These are phyloP conservation scores for Pholiota adiposa DNA, from an alignment of 1,284 basidiomycete genomes.

Conservation along the genomic window DNA sequence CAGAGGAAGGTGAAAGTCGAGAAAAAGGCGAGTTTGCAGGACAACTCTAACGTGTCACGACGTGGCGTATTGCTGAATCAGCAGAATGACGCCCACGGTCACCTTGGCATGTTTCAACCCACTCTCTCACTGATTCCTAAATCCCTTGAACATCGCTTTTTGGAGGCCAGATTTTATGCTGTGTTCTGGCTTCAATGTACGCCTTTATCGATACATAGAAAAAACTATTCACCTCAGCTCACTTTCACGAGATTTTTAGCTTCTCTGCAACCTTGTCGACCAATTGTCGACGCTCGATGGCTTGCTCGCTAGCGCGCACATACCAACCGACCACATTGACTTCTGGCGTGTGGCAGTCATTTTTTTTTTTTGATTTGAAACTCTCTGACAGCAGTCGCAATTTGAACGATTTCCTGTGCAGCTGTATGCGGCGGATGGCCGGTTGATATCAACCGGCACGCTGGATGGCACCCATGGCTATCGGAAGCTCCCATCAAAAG, in stretches of 20 bases:
- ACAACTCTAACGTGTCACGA: slow-evolving; percentile 44
- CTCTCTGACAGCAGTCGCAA: not conserved
- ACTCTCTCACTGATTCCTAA: not conserved
- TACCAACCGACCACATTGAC: not conserved
- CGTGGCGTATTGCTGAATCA: slow-evolving; percentile 44
- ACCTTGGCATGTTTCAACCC: slow-evolving; percentile 6
- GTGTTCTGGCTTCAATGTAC: too few species aligned
- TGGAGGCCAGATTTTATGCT: not conserved
- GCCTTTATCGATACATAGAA: too few species aligned
- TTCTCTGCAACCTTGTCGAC: too few species aligned
- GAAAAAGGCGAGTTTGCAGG: slow-evolving; percentile 19
- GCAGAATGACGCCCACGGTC: slow-evolving; percentile 9
- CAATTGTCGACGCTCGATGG: too few species aligned
- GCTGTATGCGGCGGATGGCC: too few species aligned
- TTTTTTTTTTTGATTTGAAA: not conserved
- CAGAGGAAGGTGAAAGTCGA: slow-evolving; percentile 34
- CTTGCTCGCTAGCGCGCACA: too few species aligned
- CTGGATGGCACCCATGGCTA: not conserved
- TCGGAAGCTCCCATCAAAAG: not conserved
- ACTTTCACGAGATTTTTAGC: too few species aligned
- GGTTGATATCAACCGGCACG: not conserved
- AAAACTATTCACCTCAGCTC: too few species aligned
- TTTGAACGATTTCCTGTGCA: not conserved
- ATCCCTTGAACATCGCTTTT: not conserved
- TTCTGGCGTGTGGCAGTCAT: not conserved